Base-by-base conservation (phyloP, 2,329 filamentous ascomycete species). In the Calycina herbarum region DNA sequence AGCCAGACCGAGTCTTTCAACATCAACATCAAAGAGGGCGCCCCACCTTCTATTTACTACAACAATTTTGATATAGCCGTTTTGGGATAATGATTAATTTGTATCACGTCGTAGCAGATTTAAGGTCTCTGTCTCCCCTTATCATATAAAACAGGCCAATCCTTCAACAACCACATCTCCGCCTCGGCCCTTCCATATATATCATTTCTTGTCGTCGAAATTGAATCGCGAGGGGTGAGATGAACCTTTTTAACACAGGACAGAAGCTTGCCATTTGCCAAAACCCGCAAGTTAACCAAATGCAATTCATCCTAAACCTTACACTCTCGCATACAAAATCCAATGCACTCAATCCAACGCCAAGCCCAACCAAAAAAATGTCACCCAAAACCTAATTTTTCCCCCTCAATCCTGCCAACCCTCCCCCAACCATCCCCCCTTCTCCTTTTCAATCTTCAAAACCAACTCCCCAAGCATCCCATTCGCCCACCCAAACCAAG, bases 401-500 rank as follows among this genome's bases (percentile, higher is more conserved):
- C 45, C n/a, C 20, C 20, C 45, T 62, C 51, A 64, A 40, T 58
- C 59, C 57, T 72, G 70, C 69, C 69, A 72, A 56, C 69, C 69
- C 48, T 68, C 66, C 11, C 60, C 64, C 38, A 71, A 42, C 68
- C 67, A 70, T 8, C 40, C 64, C 42, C 62, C 60, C 33, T 69
- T 69, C 51, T 69, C 61, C 62, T 67, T 65, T 29, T 69, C 68
- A 29, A 72, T 64, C 61, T 69, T 72, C 35, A 72, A 61, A n/a
- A 72, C 64, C 60, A 72, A 91, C 79, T 94, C 90, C 15, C 91
- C 90, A 77, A 93, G 94, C 20, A 95, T 85, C 0, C 89, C 92
- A 74, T 94, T 94, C 10, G 91, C 90, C 92, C 91, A 94, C 0
- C 91, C 89, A 75, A 94, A 94, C 80, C 80, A 81, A 10, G 76